phyloP scores from a whole-genome alignment of 1,284 basidiomycete species.

The Malassezia restricta region DNA sequence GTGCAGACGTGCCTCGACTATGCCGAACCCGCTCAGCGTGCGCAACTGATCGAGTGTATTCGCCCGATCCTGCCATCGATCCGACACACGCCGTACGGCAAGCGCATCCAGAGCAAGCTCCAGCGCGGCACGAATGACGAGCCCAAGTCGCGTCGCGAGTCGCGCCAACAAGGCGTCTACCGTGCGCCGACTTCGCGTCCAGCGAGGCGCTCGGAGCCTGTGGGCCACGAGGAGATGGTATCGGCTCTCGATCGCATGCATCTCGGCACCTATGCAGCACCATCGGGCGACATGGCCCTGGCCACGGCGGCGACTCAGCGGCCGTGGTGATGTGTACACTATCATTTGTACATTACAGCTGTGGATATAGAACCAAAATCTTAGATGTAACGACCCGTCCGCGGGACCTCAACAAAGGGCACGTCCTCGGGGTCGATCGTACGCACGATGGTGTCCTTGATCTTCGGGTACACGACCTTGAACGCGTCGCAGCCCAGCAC shows the following conservation, averaged over 20 bases:
- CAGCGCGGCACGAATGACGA: constrained; percentile 24
- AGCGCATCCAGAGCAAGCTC: constrained; percentile 45
- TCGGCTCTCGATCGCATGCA: too few species aligned
- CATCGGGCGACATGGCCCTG: background rate
- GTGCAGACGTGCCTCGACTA: constrained; percentile 45
- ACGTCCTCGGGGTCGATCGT: constrained; percentile 29
- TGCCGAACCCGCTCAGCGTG: constrained; percentile 40
- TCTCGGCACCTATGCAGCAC: background rate
- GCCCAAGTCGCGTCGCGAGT: background rate
- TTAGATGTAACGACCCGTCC: too few species aligned
- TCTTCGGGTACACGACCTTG: constrained; percentile 37
- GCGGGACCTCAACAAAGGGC: background rate
- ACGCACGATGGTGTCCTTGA: constrained; percentile 40
- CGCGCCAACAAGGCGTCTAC: background rate
- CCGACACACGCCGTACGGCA: constrained; percentile 45
- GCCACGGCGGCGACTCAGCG: too few species aligned
- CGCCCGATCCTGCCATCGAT: constrained; percentile 44
- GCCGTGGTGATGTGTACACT: too few species aligned
- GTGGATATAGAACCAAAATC: too few species aligned
- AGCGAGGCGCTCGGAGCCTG: too few species aligned
- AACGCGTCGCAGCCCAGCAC: constrained; percentile 40
- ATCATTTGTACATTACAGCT: too few species aligned
- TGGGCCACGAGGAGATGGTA: too few species aligned
- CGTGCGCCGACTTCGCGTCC: too few species aligned
- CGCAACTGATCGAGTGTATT: constrained; percentile 44